phyloP scores from a whole-genome alignment of 2,329 filamentous ascomycete genomes.

The Leptographium flavum region DNA sequence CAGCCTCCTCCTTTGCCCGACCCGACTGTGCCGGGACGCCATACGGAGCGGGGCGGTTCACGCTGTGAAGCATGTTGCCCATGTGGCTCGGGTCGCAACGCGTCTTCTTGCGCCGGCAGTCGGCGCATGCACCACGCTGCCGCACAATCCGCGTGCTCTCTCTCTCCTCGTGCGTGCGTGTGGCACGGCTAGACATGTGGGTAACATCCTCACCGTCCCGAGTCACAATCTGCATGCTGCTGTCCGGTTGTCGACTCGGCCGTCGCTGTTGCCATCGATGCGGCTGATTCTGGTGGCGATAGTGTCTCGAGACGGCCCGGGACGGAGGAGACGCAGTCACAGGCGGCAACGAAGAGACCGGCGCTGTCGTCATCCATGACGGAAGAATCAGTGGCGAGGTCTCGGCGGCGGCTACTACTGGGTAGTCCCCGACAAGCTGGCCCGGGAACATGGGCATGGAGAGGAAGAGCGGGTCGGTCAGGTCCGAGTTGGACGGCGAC shows the following conservation, averaged over 20 bases:
- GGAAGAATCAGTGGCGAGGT: background rate
- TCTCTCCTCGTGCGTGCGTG: conserved; percentile 54
- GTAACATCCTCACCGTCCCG: conserved; percentile 49
- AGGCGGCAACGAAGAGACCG: conserved; percentile 4
- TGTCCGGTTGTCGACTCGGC: background rate
- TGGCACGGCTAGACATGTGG: conserved; percentile 44
- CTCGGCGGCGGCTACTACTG: background rate
- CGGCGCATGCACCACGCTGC: conserved; percentile 52
- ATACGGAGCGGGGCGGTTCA: conserved; percentile 7
- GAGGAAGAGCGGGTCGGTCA: conserved; percentile 16
- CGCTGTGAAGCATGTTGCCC: background rate
- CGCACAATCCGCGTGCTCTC: conserved; percentile 54
- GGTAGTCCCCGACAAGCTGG: conserved; percentile 15
- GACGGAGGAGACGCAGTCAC: background rate
- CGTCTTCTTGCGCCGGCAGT: conserved; percentile 48
- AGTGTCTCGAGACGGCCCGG: background rate
- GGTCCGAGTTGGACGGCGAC: conserved; percentile 20
- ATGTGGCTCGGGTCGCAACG: conserved; percentile 47
- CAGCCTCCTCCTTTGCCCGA: conserved; percentile 4
- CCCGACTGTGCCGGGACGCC: conserved; percentile 3
- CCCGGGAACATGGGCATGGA: conserved; percentile 13
- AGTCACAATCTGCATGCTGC: conserved; percentile 51
- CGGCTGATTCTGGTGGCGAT: background rate
- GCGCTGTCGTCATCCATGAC: background rate
- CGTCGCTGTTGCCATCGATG: background rate